phyloP scores from a whole-genome alignment of 495 filamentous ascomycete genomes.

The Wilcoxina mikolae region DNA sequence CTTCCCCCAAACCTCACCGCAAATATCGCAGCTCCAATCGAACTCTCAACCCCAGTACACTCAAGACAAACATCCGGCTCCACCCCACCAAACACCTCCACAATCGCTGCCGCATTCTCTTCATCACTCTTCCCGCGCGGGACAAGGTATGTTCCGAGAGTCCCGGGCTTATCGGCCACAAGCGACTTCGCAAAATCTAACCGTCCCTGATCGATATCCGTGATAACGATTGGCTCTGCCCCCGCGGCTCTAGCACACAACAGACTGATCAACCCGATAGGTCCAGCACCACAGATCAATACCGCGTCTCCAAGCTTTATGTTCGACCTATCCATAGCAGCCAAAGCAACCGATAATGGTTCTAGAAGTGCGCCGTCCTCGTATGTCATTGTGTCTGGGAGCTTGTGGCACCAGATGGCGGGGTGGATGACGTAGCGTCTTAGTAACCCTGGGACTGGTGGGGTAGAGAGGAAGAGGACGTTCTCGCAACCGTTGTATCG shows the following conservation, averaged over 20 bases:
- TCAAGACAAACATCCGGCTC: slow-evolving; percentile 67
- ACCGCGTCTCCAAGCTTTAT: slow-evolving; percentile 70
- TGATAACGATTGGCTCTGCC: slow-evolving; percentile 74
- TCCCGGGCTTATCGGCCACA: slow-evolving; percentile 38
- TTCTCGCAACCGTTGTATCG: slow-evolving; percentile 84
- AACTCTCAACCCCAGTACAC: slow-evolving; percentile 87
- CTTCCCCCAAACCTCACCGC: slow-evolving; percentile 82
- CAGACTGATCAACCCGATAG: slow-evolving; percentile 75
- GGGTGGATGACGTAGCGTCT: slow-evolving; percentile 87
- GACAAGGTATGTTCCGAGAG: slow-evolving; percentile 63
- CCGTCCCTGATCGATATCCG: slow-evolving; percentile 77
- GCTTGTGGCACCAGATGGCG: slow-evolving; percentile 85
- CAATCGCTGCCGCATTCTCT: slow-evolving; percentile 51
- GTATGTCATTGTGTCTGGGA: slow-evolving; percentile 66
- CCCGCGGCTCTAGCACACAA: slow-evolving; percentile 71
- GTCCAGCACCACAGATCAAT: slow-evolving; percentile 76
- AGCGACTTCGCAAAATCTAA: slow-evolving; percentile 68
- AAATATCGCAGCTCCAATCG: slow-evolving; percentile 70
- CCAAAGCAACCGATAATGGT: slow-evolving; percentile 70
- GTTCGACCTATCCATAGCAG: slow-evolving; percentile 63
- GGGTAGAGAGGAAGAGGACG: slow-evolving; percentile 74
- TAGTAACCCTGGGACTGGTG: slow-evolving; percentile 74
- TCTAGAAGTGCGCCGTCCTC: slow-evolving; percentile 80
- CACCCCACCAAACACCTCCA: slow-evolving; percentile 50
- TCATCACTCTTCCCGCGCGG: slow-evolving; percentile 49